Base-by-base conservation (phyloP, 2,329 filamentous ascomycete genomes). In the Pestalotiopsis sp. region DNA sequence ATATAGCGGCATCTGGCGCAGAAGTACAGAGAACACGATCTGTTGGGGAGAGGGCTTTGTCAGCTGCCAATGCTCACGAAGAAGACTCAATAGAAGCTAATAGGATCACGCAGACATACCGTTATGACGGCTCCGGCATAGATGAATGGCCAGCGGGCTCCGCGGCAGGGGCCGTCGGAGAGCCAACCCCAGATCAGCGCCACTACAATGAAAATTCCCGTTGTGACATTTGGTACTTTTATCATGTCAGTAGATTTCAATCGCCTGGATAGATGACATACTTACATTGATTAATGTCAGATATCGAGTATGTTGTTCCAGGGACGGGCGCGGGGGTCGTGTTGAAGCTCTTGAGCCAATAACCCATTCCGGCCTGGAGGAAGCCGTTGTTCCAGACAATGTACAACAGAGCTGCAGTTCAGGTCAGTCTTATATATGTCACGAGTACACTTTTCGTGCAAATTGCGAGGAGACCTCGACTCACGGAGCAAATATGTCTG, bases 341-440 rank as follows among this genome's bases (percentile, higher is more conserved):
- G 13, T 65, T 65, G 20, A 65, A 65, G 27, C 63, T 65, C 39
- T 65, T 65, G n/a, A 65, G 45, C 63, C 63, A 65, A 7, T 65
- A 65, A n/a, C 63, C 63, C 63, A 65, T 65, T 17, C n/a, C 63
- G 0, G 63, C 25, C 27, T 56, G 63, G 11, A 41, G 63, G n/a
- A 56, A 52, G 2, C 14, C 63, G 27, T 65, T 65, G 63, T 65
- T 65, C 63, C 63, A 65, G 3, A 65, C 63, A 14, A 65, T 31
- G 45, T 65, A 65, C 11, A 65, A 23, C 5, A 65, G 11, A 23
- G 63, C 63, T 65, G 25, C 25, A 14, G 25, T n/a, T 13, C 61
- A 2, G 39, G 61, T 14, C 3, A 36, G 31, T 14, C 7, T 14
- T 4, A 49, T 49, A n/a, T 5, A 49, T 49, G 3, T n/a, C 7